Conservation (phyloP, 1,139 yeast species). For the Blastobotrys serpentis region DNA sequence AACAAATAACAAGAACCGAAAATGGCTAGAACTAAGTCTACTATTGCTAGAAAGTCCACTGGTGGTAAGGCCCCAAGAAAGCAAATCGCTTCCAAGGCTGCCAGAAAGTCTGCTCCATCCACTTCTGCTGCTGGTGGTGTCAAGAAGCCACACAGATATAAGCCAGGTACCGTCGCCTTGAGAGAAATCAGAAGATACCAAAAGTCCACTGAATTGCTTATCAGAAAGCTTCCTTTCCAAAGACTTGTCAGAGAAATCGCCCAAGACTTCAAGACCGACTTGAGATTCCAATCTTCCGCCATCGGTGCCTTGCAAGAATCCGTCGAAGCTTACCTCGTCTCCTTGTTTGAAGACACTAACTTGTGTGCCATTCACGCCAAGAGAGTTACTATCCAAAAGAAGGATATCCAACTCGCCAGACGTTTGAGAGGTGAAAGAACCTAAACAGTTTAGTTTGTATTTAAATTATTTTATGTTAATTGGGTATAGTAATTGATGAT, state of each 20-base stretch:
- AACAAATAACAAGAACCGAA: constrained; percentile 37
- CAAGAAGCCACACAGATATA: constrained; percentile 99
- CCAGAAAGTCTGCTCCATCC: constrained; percentile 84
- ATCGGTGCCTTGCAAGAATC: constrained; percentile 99
- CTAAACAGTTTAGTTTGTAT: constrained; percentile 14
- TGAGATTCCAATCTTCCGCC: constrained; percentile 97
- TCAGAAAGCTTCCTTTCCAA: constrained; percentile 98
- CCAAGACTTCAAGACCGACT: constrained; percentile 95
- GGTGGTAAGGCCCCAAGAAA: constrained; percentile 99
- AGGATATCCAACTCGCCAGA: constrained; percentile 98
- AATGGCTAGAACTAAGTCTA: constrained; percentile 99
- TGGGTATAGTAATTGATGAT: constrained; percentile 6
- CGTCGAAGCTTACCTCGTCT: constrained; percentile 92
- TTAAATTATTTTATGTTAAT: constrained; percentile 13
- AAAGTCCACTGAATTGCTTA: constrained; percentile 92
- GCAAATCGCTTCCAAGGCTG: constrained; percentile 98
- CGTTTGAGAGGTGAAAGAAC: constrained; percentile 85
- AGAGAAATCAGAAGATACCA: constrained; percentile 99
- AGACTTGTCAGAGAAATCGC: constrained; percentile 97
- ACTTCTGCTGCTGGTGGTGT: constrained; percentile 94
- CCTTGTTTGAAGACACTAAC: constrained; percentile 93
- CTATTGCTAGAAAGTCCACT: constrained; percentile 95
- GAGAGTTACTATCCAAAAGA: constrained; percentile 99
- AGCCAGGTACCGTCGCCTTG: constrained; percentile 99
- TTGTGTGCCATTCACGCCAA: constrained; percentile 98